A percentile compares a stretch with the other conserved stretches of the same genome.
phyloP scores from a whole-genome alignment of 345 rosid species.

The Rhodamnia argentea region DNA sequence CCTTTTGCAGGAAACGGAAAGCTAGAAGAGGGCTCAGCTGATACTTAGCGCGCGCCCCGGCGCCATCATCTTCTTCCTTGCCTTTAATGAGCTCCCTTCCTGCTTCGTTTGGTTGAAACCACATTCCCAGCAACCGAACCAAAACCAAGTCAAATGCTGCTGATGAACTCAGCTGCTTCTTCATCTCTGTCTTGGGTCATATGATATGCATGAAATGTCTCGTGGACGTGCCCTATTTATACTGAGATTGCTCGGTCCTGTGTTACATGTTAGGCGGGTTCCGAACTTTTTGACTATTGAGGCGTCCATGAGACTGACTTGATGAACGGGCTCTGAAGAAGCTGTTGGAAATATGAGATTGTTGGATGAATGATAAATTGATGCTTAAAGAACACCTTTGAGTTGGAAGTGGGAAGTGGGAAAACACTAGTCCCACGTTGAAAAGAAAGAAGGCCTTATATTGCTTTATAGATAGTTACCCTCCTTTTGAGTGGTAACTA shows the following conservation, averaged over 20 bases:
- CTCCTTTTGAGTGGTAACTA: too few relatives aligned
- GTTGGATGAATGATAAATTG: too few relatives aligned
- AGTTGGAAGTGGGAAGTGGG: too few relatives aligned
- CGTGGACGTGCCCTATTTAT: not conserved
- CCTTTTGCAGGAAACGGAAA: not conserved
- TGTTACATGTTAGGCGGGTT: not conserved
- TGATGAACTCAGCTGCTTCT: not conserved
- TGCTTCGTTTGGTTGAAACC: not conserved
- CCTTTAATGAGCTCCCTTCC: not conserved
- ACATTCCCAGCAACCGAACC: not conserved
- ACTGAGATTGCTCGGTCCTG: not conserved
- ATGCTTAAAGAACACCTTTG: too few relatives aligned
- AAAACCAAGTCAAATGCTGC: not conserved
- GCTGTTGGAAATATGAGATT: too few relatives aligned
- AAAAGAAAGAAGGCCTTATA: too few relatives aligned
- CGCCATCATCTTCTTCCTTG: not conserved
- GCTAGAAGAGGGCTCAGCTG: fast-evolving
- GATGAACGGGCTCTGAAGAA: not conserved
- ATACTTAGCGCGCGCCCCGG: fast-evolving
- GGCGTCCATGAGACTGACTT: not conserved
- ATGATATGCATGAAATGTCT: not conserved
- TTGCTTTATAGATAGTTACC: too few relatives aligned
- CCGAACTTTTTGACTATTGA: not conserved
- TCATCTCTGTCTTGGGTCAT: not conserved
- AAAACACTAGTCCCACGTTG: too few relatives aligned